phyloP scores from a whole-genome alignment of 768 basidiomycete genomes.

The Auriscalpium microsporum region DNA sequence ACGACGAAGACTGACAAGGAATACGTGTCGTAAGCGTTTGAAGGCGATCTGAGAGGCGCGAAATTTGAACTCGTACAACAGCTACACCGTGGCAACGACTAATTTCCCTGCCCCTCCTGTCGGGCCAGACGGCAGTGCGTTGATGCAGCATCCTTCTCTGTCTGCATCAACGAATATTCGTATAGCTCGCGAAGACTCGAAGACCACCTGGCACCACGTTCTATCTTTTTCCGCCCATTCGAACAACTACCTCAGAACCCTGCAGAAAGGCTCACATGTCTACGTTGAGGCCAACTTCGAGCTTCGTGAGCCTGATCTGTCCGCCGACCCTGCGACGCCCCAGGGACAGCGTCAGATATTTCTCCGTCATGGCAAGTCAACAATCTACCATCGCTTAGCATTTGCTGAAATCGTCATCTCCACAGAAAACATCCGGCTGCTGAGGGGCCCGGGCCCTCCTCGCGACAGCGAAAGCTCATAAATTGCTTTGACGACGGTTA shows the following conservation, averaged over 20 bases:
- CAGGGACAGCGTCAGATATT: conserved; percentile 77
- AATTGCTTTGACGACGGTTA: background rate
- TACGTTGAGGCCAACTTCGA: conserved; percentile 78
- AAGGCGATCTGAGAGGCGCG: background rate
- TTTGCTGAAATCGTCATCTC: conserved; percentile 5
- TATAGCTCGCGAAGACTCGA: conserved; percentile 43
- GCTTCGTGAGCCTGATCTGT: conserved; percentile 60
- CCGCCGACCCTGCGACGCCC: conserved; percentile 56
- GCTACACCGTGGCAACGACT: conserved; percentile 71
- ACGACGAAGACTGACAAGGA: conserved; percentile 67
- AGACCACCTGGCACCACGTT: conserved; percentile 69
- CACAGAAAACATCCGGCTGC: conserved; percentile 46
- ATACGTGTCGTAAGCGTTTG: conserved; percentile 55
- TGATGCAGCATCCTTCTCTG: background rate
- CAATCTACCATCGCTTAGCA: background rate
- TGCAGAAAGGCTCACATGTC: conserved; percentile 67
- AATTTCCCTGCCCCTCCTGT: conserved; percentile 51
- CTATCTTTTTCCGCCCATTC: conserved; percentile 58
- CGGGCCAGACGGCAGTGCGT: conserved; percentile 54
- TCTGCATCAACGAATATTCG: background rate
- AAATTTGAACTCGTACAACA: conserved; percentile 19
- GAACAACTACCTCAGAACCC: conserved; percentile 55
- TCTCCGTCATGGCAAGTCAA: conserved; percentile 60
- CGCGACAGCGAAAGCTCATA: background rate
- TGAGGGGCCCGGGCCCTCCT: conserved; percentile 20